A percentile compares a stretch with the other conserved stretches of the same genome.
Conservation (phyloP, 768 basidiomycete genomes). For the Chalciporus chontae region DNA sequence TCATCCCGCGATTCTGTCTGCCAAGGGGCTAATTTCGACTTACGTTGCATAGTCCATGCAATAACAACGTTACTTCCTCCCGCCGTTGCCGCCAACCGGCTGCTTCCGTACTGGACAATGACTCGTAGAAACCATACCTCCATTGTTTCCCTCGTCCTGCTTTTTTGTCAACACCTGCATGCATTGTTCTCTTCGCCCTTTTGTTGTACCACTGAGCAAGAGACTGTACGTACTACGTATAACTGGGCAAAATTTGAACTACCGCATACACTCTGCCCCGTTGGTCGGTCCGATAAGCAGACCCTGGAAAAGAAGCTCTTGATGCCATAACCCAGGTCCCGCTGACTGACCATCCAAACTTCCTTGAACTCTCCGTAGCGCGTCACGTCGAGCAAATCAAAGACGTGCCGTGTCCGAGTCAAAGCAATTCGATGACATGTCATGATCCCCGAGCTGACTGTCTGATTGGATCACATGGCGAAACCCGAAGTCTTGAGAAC, state of each 20-base stretch:
- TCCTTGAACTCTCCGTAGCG: no score
- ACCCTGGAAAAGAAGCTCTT: neutral
- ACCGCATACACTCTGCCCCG: no score
- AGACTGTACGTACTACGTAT: constrained; percentile 20
- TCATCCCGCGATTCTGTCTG: neutral
- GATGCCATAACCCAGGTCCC: constrained; percentile 5
- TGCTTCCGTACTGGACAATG: neutral
- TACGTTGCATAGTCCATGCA: constrained; percentile 1
- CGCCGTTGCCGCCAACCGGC: constrained; percentile 4
- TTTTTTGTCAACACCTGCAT: constrained; percentile 16
- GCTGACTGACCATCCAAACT: neutral
- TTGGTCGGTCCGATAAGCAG: neutral
- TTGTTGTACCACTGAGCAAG: constrained; percentile 11
- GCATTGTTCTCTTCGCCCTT: constrained; percentile 18
- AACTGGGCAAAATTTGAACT: no score
- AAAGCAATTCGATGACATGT: no score
- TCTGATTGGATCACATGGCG: no score
- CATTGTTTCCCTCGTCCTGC: neutral
- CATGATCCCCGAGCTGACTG: no score
- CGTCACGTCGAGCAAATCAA: no score
- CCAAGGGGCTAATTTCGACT: neutral
- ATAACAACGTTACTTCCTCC: neutral
- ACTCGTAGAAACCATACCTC: neutral
- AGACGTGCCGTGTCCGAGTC: no score
- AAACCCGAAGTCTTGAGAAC: no score